Conservation (phyloP, 768 basidiomycete species). For the Suillus sp. region DNA sequence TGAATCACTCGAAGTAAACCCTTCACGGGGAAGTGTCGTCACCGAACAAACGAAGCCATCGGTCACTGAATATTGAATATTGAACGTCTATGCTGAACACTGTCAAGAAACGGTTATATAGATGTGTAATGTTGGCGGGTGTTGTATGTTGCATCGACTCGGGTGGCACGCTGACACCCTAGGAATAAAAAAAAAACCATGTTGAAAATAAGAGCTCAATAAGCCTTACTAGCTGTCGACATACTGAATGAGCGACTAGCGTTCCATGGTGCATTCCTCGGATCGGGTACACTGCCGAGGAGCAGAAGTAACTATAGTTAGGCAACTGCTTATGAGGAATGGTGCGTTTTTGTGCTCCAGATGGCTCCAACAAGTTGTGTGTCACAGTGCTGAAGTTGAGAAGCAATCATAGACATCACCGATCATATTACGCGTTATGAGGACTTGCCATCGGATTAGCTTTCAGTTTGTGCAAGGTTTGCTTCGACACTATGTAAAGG, state of each 20-base stretch:
- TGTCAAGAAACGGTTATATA: not conserved
- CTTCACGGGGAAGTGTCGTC: not conserved
- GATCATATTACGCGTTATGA: not conserved
- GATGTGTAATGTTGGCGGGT: not conserved
- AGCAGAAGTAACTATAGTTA: too few species aligned
- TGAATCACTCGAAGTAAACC: not conserved
- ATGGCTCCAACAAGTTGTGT: too few species aligned
- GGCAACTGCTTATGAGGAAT: not conserved
- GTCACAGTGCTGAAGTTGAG: not conserved
- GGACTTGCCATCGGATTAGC: not conserved
- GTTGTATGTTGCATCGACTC: not conserved
- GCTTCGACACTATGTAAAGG: not conserved
- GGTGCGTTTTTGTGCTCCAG: not conserved
- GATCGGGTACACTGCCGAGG: not conserved
- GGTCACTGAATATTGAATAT: not conserved
- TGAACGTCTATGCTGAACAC: not conserved
- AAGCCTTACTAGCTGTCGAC: not conserved
- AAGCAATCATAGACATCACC: not conserved
- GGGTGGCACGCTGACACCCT: not conserved
- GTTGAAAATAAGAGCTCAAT: not conserved
- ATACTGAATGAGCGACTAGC: not conserved
- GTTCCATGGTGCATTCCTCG: not conserved
- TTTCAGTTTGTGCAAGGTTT: not conserved
- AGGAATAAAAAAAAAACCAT: not conserved
- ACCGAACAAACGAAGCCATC: not conserved